Base-by-base conservation (phyloP, 2,329 filamentous ascomycete genomes). In the Neoarthrinium moseri region DNA sequence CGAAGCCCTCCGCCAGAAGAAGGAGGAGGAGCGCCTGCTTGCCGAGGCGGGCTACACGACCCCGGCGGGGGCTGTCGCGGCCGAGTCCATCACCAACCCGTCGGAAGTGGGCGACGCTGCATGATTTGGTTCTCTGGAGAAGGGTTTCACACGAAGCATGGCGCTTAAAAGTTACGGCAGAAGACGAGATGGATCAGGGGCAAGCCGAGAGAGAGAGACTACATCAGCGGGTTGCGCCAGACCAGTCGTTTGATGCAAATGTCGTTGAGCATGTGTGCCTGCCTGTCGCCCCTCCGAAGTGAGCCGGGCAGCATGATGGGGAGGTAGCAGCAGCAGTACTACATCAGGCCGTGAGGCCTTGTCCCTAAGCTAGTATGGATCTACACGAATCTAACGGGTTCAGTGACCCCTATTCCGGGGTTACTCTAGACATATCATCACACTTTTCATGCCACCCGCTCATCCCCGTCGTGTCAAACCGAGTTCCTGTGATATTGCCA, bases 1-100 rank as follows among this genome's bases (percentile, higher is more conserved):
- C 0, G 89, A 96, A 64, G 81, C 79, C 3, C 63, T 92, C 23
- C 77, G 84, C 40, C 76, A 83, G 52, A 77, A 76, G 73, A 91
- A 87, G 66, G 92, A 96, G 67, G 86, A 90, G 56, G 89, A 95
- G 32, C 74, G 81, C 18, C 49, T 84, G 54, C 59, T 62, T 18
- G 52, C 58, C 11, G 42, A 63, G 21, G 60, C 68, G 41, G 68
- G 62, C 13, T 50, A 68, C 6, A 74, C 77, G 50, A 21, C 23
- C 8, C n/a, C 32, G 5, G 12, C 26, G 12, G 33, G 27, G 18
- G n/a, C 27, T n/a, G 39, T 11, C 4, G 74, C 60, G 18, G 59
- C 75, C 3, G 43, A 42, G 18, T 11, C 58, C 17, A 20, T 35
- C 15, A 35, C 35, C 13, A 51, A 54, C 32, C 52, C 55, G 22